Percentiles rank a stretch among this genome's conserved stretches.
These are phyloP conservation scores for Boletus reticulatus DNA, from an alignment of 768 basidiomycete genomes.

Conservation along the genomic window DNA sequence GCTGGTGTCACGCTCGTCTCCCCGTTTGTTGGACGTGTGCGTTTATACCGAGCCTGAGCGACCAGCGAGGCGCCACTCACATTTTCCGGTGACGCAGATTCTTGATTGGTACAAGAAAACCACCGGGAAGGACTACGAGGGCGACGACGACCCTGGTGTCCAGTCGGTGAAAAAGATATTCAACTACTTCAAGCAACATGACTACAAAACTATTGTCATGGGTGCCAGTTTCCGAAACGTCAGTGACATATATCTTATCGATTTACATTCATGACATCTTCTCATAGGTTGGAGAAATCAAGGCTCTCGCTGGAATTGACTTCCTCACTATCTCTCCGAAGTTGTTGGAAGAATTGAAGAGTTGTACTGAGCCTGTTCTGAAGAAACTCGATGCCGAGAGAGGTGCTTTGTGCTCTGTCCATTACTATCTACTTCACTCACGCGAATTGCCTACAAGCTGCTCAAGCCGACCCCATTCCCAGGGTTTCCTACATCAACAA, in stretches of 20 bases:
- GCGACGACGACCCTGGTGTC: conserved; percentile 93
- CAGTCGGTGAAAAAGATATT: conserved; percentile 92
- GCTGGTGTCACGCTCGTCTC: no score
- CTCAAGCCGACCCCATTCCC: conserved; percentile 59
- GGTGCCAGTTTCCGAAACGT: conserved; percentile 98
- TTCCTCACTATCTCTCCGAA: conserved; percentile 91
- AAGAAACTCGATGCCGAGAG: conserved; percentile 72
- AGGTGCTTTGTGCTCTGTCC: conserved; percentile 38
- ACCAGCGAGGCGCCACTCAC: no score
- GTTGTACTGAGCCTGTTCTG: conserved; percentile 67
- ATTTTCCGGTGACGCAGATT: conserved; percentile 50
- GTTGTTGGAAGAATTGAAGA: conserved; percentile 87
- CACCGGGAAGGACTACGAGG: conserved; percentile 81
- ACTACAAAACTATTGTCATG: conserved; percentile 98
- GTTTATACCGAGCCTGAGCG: no score
- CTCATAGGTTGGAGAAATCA: conserved; percentile 82
- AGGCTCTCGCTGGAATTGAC: conserved; percentile 89
- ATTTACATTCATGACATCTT: background rate
- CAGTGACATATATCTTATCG: conserved; percentile 23
- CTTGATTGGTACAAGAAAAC: conserved; percentile 97
- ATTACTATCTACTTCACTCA: background rate
- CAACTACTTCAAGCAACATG: conserved; percentile 98
- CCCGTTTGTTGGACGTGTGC: no score
- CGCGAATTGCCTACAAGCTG: conserved; percentile 6
- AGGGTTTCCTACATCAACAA: conserved; percentile 86